Base-by-base conservation (phyloP, 257 asterid genomes). In the Solanum piurae region DNA sequence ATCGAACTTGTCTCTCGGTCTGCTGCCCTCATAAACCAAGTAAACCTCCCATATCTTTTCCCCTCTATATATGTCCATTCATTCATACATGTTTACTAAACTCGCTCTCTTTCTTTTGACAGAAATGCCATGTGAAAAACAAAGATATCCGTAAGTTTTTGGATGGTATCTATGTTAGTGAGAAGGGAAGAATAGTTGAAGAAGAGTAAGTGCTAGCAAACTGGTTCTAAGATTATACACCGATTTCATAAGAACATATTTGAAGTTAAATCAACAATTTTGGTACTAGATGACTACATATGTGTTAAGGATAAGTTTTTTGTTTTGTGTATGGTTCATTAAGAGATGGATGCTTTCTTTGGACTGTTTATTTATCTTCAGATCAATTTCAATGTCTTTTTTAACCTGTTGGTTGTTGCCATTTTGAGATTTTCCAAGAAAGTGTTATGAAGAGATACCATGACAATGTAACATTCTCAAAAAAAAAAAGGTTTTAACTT, bases 121-220 rank as follows among this genome's bases (percentile, higher is more conserved):
- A 80, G 85, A 80, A 80, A 80, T 80, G 85, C 27, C 85, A 80
- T 46, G 85, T 80, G 27, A 80, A 46, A 29, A 80, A 80, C 85
- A 80, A 80, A 46, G 85, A 80, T 80, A 80, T 80, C 18, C 85
- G 85, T 27, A 80, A 80, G 85, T 80, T 80, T 9, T n/a, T 80
- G 18, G 68, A 80, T 80, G 85, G 85, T 44, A 80, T 80, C 85
- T 80, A 80, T 9, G 85, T 80, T 2, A 80, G 85, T 29, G 85
- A 80, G 27, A 80, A 80, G 27, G 85, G 85, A 80, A 46, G 85
- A 80, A 46, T 80, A 80, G 66, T 12, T 9, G 85, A 80, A 80
- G 85, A 80, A 46, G 85, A 80, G 40, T 80, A 29, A 46, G 40
- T 46, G 14, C 1, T 80, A 80, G 27, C 6, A 46, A 18, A 16